A percentile compares a stretch with the other conserved stretches of the same genome.
These are phyloP conservation scores for Arachnopeziza araneosa DNA, from an alignment of 2,329 filamentous ascomycete genomes.

Conservation along the genomic window DNA sequence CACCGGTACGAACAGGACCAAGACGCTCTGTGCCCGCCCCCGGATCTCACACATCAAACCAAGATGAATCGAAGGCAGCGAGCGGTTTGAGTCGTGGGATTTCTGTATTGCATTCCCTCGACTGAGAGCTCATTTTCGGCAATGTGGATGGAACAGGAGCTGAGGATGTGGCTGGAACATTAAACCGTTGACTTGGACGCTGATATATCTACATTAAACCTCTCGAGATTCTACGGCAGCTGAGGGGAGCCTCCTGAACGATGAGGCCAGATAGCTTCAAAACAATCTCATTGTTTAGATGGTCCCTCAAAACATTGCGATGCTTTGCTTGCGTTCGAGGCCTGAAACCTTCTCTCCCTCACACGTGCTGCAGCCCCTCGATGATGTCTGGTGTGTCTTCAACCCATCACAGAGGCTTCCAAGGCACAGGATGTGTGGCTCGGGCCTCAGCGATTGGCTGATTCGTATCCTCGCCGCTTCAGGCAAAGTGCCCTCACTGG, in stretches of 20 bases:
- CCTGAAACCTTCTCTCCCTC: neutral
- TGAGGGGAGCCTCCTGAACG: neutral
- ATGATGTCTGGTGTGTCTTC: neutral
- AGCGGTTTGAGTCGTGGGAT: slow-evolving; percentile 6
- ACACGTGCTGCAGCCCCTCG: neutral
- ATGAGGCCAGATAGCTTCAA: neutral
- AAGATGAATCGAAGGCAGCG: slow-evolving; percentile 9
- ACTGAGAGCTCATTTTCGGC: neutral
- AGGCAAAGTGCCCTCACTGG: neutral
- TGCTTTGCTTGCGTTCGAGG: neutral
- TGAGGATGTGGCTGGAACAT: neutral
- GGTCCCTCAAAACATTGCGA: neutral
- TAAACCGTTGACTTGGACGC: neutral
- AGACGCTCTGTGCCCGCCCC: too few relatives aligned
- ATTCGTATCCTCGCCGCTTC: neutral
- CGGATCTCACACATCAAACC: slow-evolving; percentile 9
- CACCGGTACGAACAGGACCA: neutral
- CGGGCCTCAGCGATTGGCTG: neutral
- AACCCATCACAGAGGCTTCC: neutral
- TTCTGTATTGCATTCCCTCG: neutral
- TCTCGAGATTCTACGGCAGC: neutral
- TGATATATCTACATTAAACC: neutral
- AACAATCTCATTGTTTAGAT: neutral
- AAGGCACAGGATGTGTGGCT: neutral
- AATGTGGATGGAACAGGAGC: neutral